These are phyloP conservation scores for Populus hybrid DNA, from an alignment of 441 rosid genomes.

Conservation along the genomic window DNA sequence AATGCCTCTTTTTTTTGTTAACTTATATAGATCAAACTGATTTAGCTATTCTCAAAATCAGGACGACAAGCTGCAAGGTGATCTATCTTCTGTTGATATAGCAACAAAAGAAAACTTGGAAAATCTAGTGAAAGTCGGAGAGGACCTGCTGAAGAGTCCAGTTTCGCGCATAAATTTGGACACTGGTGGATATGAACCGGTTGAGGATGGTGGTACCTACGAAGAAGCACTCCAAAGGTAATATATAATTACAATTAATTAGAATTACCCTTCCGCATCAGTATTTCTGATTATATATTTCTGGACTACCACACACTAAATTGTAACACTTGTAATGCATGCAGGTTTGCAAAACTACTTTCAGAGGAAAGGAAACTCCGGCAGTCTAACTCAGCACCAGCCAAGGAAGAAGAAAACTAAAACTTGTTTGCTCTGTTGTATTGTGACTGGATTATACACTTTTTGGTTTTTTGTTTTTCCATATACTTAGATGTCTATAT, in stretches of 20 bases:
- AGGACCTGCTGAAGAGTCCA: constrained; percentile 41
- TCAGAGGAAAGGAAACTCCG: constrained; percentile 29
- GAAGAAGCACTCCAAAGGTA: constrained; percentile 52
- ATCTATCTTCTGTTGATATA: constrained; percentile 47
- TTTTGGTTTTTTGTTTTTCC: no score
- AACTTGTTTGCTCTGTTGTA: no score
- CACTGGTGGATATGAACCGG: constrained; percentile 44
- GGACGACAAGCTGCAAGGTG: constrained; percentile 37
- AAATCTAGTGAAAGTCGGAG: constrained; percentile 44
- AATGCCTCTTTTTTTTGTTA: no score
- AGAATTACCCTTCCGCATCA: not conserved
- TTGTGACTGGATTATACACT: no score
- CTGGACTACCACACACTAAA: not conserved
- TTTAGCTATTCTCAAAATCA: not conserved
- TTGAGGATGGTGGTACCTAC: constrained; percentile 37
- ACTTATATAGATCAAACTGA: no score
- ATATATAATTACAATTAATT: not conserved
- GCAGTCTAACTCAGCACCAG: constrained; percentile 15
- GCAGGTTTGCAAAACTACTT: constrained; percentile 26
- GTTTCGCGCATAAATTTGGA: constrained; percentile 49
- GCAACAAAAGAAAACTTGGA: constrained; percentile 49
- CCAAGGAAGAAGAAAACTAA: not conserved
- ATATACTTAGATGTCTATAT: no score
- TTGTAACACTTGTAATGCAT: not conserved
- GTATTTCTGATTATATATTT: not conserved